A percentile compares a stretch with the other conserved stretches of the same genome.
phyloP scores from a whole-genome alignment of 768 basidiomycete genomes.

The Gelatoporia subvermispora region DNA sequence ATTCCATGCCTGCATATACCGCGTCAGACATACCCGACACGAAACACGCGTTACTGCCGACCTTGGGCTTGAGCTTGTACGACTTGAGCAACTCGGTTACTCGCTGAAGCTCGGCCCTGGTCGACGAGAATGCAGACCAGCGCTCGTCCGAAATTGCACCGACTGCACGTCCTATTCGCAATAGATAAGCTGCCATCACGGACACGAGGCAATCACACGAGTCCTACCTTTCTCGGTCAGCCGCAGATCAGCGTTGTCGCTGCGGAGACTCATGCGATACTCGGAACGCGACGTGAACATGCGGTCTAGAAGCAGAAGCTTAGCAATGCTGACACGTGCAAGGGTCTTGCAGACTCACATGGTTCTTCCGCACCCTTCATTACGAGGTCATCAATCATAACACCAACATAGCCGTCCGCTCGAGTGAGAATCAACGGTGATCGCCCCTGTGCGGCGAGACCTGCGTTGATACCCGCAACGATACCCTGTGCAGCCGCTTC shows the following conservation, averaged over 20 bases:
- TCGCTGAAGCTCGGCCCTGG: slow-evolving; percentile 29
- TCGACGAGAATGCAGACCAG: slow-evolving; percentile 34
- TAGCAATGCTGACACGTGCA: background rate
- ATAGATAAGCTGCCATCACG: background rate
- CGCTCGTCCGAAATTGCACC: slow-evolving; percentile 42
- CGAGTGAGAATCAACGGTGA: slow-evolving; percentile 64
- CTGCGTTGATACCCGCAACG: slow-evolving; percentile 88
- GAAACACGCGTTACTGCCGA: slow-evolving; percentile 8
- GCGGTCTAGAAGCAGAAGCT: slow-evolving; percentile 50
- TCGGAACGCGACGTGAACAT: slow-evolving; percentile 94
- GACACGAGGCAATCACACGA: background rate
- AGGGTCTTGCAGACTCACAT: slow-evolving; percentile 43
- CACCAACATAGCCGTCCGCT: slow-evolving; percentile 85
- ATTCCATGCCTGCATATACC: slow-evolving; percentile 34
- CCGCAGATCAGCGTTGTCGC: slow-evolving; percentile 85
- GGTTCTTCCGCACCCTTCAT: slow-evolving; percentile 89
- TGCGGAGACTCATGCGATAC: slow-evolving; percentile 82
- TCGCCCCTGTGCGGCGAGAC: slow-evolving; percentile 52
- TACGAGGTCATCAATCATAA: slow-evolving; percentile 89
- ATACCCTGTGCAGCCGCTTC: slow-evolving; percentile 89
- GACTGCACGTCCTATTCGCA: slow-evolving; percentile 28
- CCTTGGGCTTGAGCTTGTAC: slow-evolving; percentile 38
- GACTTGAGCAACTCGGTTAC: slow-evolving; percentile 32
- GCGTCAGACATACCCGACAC: too few species aligned
- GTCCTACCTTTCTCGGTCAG: slow-evolving; percentile 67